Evolutionary conservation across 345 rosid species (phyloP).

Genomic region (Arabidopsis arenosa): DNA sequence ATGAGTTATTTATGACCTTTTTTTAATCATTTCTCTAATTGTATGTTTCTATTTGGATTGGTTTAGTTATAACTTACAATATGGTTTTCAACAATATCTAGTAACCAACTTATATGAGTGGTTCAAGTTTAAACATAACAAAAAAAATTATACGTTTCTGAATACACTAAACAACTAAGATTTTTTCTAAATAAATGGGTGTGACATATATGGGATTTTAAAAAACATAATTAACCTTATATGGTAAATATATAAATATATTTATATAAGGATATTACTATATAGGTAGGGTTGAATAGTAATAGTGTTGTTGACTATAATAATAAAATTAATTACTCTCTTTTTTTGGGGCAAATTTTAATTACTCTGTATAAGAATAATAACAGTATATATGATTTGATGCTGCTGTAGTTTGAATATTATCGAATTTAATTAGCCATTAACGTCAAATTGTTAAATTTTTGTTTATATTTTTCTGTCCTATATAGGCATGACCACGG

Average conservation of each 20-base stretch:
- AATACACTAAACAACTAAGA: background rate
- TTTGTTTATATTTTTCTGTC: background rate
- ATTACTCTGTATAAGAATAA: background rate
- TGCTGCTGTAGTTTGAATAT: constrained; percentile 10
- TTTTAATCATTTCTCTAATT: background rate
- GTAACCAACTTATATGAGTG: constrained; percentile 6
- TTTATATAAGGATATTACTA: too few species aligned
- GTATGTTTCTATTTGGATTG: constrained; percentile 34
- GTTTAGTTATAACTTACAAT: constrained; percentile 27
- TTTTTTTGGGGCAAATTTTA: too few species aligned
- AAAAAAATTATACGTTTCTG: background rate
- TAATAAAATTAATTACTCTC: too few species aligned
- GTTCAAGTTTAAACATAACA: constrained; percentile 7
- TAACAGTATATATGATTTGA: background rate
- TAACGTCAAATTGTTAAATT: constrained; percentile 5
- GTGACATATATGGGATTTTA: background rate
- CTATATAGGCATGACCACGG: too few species aligned
- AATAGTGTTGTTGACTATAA: constrained; percentile 3
- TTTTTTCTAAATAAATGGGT: background rate
- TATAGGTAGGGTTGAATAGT: constrained; percentile 12
- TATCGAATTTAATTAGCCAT: background rate
- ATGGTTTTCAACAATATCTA: background rate
- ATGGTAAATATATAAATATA: background rate
- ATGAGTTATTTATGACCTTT: constrained; percentile 28
- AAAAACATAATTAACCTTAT: background rate